Base-by-base conservation (phyloP, 331 rosid genomes). In the Erythrophleum ivorense region DNA sequence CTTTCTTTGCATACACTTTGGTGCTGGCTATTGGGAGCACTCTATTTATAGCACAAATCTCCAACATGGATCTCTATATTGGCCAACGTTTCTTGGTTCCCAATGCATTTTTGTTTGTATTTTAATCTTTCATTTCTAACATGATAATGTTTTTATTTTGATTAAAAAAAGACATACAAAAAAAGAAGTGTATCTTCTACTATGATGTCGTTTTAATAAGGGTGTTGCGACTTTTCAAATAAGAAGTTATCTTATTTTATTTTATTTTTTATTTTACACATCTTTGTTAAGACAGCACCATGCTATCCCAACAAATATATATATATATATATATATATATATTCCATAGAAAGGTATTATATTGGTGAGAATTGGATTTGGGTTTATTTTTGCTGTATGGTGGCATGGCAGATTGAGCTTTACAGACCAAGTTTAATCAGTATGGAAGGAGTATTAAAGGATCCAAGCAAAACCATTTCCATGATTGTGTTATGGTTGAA, bases 371-470 rank as follows among this genome's bases (percentile, higher is more conserved):
- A 73, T 73, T 8, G 78, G 78, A 2, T 15, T 38, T 34, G 64
- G 78, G 6, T 13, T 73, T 8, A 4, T 73, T 15, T 73, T 7
- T 72, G 45, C 54, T 53, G 65, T 16, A 12, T 54, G 3, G 50
- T 31, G 9, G 78, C 78, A 29, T 1, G 49, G 50, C 49, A 53
- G 65, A 48, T 73, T 33, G 78, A 73, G 64, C 4, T 33, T 40
- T 34, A 7, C 10, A 73, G 78, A 53, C 8, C 9, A 15, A 6
- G 40, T 52, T 9, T 6, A 34, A 34, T 50, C 53, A 11, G 18
- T 46, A 10, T 24, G 24, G 57, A 31, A 15, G 21, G 45, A 15
- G 14, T 11, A 38, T 36, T 67, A 18, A 3, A 0, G 21, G 24
- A 67, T 3, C 50, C 50, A 67, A 67, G 1, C 18, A 38, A 67